Base-by-base conservation (phyloP, 2,329 filamentous ascomycete species). In the Claviceps purpurea region DNA sequence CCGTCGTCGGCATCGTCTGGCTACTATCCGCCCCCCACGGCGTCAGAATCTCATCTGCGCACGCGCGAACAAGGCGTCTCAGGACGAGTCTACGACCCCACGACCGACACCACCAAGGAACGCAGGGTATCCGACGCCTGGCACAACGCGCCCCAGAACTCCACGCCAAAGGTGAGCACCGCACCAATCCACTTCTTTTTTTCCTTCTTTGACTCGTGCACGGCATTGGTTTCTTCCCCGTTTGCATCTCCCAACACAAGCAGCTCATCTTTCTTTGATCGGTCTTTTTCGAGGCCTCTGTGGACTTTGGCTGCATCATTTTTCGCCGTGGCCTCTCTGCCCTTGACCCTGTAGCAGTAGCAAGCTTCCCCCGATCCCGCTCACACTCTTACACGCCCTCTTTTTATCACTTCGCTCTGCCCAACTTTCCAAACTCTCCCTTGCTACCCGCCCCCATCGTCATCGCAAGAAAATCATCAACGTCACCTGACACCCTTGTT, bases 51-150 rank as follows among this genome's bases (percentile, higher is more conserved):
- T 45, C 54, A 53, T 51, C 66, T 67, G 55, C 62, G 62, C 55
- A 52, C 60, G 47, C 70, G 66, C 62, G 69, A 70, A 50, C 70
- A 71, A 61, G 60, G 68, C 51, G 61, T 64, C 16, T 63, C 67
- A 52, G 66, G 73, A 60, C 70, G 71, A 62, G 76, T 75, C 65
- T 78, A 78, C 67, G 75, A 78, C 58, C 75, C 75, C 16, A 72
- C 72, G 44, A 75, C 72, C 44, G 75, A 78, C 65, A 70, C 69
- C 55, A 71, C 69, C 48, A 70, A 67, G 55, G 72, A 74, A 61
- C 73, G 70, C 59, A 68, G 66, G 55, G 63, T 70, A 58, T 73
- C 71, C 54, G 74, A 76, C 60, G 69, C 71, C 59, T 75, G 73
- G 71, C 70, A 70, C 60, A 70, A 67, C 62, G 64, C 68, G 62